Evolutionary conservation across 2,329 filamentous ascomycete genomes (phyloP), one percentile per base, ranked within the genome.

Genomic region (Zopfia rhizophila): DNA sequence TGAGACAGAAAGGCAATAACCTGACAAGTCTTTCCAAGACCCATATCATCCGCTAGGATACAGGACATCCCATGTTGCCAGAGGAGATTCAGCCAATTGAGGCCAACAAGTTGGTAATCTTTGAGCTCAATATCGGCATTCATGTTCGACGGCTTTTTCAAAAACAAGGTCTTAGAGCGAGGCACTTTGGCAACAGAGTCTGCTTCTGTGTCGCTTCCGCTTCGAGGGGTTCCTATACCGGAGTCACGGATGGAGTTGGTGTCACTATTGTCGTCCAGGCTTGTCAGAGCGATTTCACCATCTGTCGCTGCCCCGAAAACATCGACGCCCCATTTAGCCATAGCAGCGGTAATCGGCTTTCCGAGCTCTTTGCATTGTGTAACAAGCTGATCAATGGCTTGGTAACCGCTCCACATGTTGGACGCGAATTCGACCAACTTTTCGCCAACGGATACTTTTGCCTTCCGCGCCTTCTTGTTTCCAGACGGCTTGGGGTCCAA

Each of bases 11-110:
- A 91, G 0, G 91, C 86, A 58, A 99, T 96, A 51, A 97, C 91
- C 65, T 99, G 93, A 61, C 91, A 97, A 0, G 94, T 99, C 78
- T 99, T 99, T 32, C 94, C 94, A 28, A 84, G 63, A 38, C 90
- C 94, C 94, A 99, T 99, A 67, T 99, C 94, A 67, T 99, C 94
- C 2, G 94, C 94, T 13, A 99, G 78, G 45, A 99, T 97, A 53
- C 91, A 93, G 32, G 90, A 93, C 38, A 95, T 82, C 19, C 86
- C 81, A 46, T 89, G 86, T 39, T 86, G 81, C 74, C 91, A 96
- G 11, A 99, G 80, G 32, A 97, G 75, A 43, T 87, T 85, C 64
- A 99, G 82, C 94, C 94, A 99, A 66, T 97, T 97, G 38, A 99
- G 81, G 3, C 94, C 94, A 21, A 96, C 91, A 14, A 97, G 76